Base-by-base conservation (phyloP, 805 yeast genomes). In the Candida taoyuanica region DNA sequence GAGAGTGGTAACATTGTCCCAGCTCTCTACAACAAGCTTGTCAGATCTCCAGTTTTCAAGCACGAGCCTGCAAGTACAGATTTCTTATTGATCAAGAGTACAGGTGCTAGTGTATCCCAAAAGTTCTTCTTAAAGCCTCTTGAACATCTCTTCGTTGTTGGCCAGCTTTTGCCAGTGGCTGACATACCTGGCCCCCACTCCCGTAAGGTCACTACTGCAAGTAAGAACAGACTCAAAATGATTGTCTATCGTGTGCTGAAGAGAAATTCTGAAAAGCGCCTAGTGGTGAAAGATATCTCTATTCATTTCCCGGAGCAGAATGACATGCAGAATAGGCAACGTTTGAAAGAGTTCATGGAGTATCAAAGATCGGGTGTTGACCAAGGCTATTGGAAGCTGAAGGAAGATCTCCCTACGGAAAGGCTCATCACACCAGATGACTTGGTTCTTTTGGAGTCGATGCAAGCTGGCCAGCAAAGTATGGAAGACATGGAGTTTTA, bases 111-210 rank as follows among this genome's bases (percentile, higher is more conserved):
- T n/a, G 67, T 67, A 20, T 62, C 68, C 3, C 84, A 78, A 46
- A 70, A 78, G 37, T 86, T 76, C 53, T 89, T 68, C 52, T 54
- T 93, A 46, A 71, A 94, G 46, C 69, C 69, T 15, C 71, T 93
- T 17, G 80, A 81, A 36, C 78, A 80, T 56, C 56, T 85, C 33
- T 93, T 87, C 59, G 78, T 87, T 0, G 95, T 89, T 12, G 98
- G 98, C 1, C 96, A 93, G 56, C 74, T 85, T 0, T 79, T 87
- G 49, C 98, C 98, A 1, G 96, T 87, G 2, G 85, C 85, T 33
- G 96, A 87, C 53, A 82, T 93, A 24, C 98, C 98, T 0, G 97
- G 98, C 1, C 98, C 98, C 2, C 96, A 93, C 58, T 87, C 97
- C 1, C 75, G 98, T 60, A 88, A 87, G 53, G 97, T 89, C 17